phyloP scores from a whole-genome alignment of 2,329 filamentous ascomycete genomes.

The Pseudocercospora eumusae region DNA sequence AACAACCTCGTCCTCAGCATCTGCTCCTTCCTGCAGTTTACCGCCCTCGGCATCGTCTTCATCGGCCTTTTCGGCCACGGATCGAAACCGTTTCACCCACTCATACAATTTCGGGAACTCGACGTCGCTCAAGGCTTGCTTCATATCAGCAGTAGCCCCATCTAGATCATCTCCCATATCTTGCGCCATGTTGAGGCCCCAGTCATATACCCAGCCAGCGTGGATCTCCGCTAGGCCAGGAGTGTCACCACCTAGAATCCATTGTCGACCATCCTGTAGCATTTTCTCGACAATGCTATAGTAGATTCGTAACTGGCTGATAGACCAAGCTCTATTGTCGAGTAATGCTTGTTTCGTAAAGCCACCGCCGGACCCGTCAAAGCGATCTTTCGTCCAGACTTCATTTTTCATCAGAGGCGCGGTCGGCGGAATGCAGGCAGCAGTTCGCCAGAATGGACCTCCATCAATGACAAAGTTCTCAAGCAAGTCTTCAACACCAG shows the following conservation, averaged over 20 bases:
- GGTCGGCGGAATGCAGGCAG: slow-evolving; percentile 20
- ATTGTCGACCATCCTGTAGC: slow-evolving; percentile 28
- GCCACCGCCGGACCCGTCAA: slow-evolving; percentile 21
- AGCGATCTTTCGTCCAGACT: slow-evolving; percentile 26
- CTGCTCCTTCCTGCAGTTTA: slow-evolving; percentile 15
- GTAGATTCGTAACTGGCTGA: slow-evolving; percentile 26
- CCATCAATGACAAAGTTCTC: slow-evolving; percentile 28
- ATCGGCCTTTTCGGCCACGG: slow-evolving; percentile 13
- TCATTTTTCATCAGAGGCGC: slow-evolving; percentile 22
- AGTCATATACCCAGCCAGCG: slow-evolving; percentile 26
- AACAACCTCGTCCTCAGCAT: slow-evolving; percentile 23
- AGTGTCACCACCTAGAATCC: slow-evolving; percentile 21
- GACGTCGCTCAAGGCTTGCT: slow-evolving; percentile 11
- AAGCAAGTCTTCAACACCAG: slow-evolving; percentile 24
- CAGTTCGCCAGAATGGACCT: slow-evolving; percentile 24
- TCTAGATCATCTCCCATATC: slow-evolving; percentile 15
- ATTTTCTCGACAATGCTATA: slow-evolving; percentile 30
- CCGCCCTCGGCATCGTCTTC: slow-evolving; percentile 13
- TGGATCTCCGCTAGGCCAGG: slow-evolving; percentile 30
- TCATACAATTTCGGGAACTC: slow-evolving; percentile 23
- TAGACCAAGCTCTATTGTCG: slow-evolving; percentile 18
- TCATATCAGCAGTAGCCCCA: slow-evolving; percentile 20
- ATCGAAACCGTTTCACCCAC: slow-evolving; percentile 25
- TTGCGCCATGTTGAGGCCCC: slow-evolving; percentile 21
- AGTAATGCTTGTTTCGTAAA: slow-evolving; percentile 20